Conservation (phyloP, 2,329 filamentous ascomycete species). For the Dothidotthia symphoricarpi region DNA sequence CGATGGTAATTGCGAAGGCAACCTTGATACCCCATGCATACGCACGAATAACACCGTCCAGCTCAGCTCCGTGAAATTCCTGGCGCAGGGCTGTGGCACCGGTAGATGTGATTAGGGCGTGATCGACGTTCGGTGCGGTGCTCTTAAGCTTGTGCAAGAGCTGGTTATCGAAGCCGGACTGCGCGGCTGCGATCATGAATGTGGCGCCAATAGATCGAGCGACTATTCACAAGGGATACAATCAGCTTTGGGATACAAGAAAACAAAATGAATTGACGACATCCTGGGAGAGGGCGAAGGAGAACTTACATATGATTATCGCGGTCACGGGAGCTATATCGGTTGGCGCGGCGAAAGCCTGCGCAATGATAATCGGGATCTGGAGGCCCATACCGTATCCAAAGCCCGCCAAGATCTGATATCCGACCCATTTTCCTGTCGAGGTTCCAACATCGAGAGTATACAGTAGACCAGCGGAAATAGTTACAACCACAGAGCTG, state of each 20-base stretch:
- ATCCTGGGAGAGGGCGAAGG: constrained; percentile 1
- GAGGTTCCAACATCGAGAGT: constrained; percentile 42
- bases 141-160: constrained; percentile 32
- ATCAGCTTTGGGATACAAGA: constrained; percentile 4
- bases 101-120: constrained; percentile 31
- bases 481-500: constrained; percentile 29
- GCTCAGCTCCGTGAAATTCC: constrained; percentile 2
- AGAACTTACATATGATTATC: constrained; percentile 32
- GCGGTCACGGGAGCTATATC: constrained; percentile 42
- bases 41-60: constrained; percentile 8
- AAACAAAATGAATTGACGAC: constrained; percentile 1
- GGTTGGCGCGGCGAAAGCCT: constrained; percentile 33
- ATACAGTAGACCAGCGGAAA: constrained; percentile 45
- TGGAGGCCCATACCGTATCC: constrained; percentile 32
- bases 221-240: no score
- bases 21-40: constrained; percentile 13
- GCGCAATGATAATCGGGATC: constrained; percentile 38
- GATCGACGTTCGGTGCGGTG: constrained; percentile 28
- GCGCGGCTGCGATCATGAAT: no score
- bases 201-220: no score
- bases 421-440: constrained; percentile 47
- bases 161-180: no score
- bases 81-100: constrained; percentile 44
- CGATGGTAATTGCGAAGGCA: constrained; percentile 8
- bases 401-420: constrained; percentile 46